Base-by-base conservation (phyloP, 108 stramenopile species). In the Asterionellopsis glacialis region DNA sequence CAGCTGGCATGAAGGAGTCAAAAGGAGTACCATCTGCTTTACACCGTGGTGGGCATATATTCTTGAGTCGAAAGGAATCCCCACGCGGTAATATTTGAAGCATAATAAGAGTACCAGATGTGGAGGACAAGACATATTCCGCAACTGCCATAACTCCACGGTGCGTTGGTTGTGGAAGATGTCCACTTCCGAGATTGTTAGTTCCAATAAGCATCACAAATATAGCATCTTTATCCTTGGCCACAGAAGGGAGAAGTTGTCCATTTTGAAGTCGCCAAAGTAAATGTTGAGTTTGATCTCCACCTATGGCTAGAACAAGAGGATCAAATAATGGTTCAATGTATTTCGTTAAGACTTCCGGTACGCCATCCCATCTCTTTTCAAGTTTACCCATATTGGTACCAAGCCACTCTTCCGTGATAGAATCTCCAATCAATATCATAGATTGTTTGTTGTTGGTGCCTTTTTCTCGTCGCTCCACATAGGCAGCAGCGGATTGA, bases 381-480 rank as follows among this genome's bases (percentile, higher is more conserved):
- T 23, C 59, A 59, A 59, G 22, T 44, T 48, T n/a, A 11, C 75
- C 76, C 44, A 80, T 40, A 0, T 44, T 45, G 11, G 70, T 80
- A 22, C 79, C 83, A 6, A 63, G 22, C 77, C 83, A 79, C 16
- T 64, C 39, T 45, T 84, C 83, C 0, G 76, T 77, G 28, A 84
- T 80, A 49, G 73, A 75, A 76, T 84, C 83, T 3, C 83, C 83
- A 2, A 80, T 47, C 45, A 84, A 38, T 28, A 80, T 61, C 24
- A 83, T 2, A 33, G 33, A 33, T 7, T 7, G 33, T 33, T 33
- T 33, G 33, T 33, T 33, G 33, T 33, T 7, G 33, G 7, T 33
- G 33, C 33, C n/a, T n/a, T n/a, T 10, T 18, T 39, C 19, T 27
- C 68, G 38, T 27, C 56, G 47, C 0, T 50, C 39, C 11, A 64